These are phyloP conservation scores for Achaetomium macrosporum DNA, from an alignment of 2,329 filamentous ascomycete species.

Conservation along the genomic window DNA sequence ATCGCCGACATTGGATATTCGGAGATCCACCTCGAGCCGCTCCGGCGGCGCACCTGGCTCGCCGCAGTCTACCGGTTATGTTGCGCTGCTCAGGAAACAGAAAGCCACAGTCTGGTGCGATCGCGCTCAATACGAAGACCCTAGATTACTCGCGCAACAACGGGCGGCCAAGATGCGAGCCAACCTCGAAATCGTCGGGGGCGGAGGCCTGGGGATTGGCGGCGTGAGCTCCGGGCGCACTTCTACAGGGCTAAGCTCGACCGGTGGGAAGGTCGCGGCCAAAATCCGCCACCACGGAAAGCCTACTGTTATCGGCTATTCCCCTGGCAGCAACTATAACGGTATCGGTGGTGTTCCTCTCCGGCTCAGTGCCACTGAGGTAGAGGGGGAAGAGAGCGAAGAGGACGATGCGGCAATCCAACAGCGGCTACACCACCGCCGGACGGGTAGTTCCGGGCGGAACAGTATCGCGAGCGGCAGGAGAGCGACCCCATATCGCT, in stretches of 20 bases:
- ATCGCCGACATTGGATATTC: constrained; percentile 52
- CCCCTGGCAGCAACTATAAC: constrained; percentile 68
- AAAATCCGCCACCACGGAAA: constrained; percentile 89
- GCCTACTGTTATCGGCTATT: constrained; percentile 71
- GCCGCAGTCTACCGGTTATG: constrained; percentile 68
- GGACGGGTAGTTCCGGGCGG: constrained; percentile 69
- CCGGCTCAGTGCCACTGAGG: constrained; percentile 88
- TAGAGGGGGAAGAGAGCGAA: constrained; percentile 80
- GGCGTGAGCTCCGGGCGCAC: constrained; percentile 42
- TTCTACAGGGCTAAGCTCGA: constrained; percentile 56
- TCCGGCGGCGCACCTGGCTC: constrained; percentile 46
- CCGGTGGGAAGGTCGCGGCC: constrained; percentile 60
- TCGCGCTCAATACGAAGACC: constrained; percentile 85
- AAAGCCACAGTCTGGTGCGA: constrained; percentile 99
- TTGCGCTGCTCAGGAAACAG: constrained; percentile 91
- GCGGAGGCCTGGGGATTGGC: constrained; percentile 39
- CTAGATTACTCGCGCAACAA: constrained; percentile 74
- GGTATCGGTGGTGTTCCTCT: constrained; percentile 77
- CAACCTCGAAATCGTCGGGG: constrained; percentile 71
- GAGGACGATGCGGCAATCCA: constrained; percentile 55
- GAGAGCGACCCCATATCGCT: constrained; percentile 44
- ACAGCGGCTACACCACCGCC: constrained; percentile 55
- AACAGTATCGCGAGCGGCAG: constrained; percentile 58
- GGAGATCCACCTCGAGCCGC: constrained; percentile 75
- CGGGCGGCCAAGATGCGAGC: constrained; percentile 83